These are phyloP conservation scores for Scolecobasidium constrictum DNA, from an alignment of 2,329 filamentous ascomycete species.

Conservation along the genomic window DNA sequence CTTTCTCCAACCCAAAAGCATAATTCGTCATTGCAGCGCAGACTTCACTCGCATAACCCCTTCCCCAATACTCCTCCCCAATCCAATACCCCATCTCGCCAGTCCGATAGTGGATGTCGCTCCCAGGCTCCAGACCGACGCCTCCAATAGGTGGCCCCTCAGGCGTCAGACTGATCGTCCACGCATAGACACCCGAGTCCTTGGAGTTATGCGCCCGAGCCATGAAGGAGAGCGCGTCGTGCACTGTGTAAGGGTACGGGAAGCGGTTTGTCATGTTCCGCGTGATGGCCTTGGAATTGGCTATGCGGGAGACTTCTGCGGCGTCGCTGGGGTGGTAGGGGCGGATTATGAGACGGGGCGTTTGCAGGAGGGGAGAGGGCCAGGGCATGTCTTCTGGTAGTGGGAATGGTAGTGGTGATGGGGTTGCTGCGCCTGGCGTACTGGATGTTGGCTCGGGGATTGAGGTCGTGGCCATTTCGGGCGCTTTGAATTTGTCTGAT, in stretches of 20 bases:
- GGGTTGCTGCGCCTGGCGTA: no score
- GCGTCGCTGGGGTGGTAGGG: conserved; percentile 6
- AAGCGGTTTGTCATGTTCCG: conserved; percentile 7
- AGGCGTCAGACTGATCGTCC: conserved; percentile 1
- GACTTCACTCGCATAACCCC: background rate
- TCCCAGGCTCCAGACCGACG: conserved; percentile 1
- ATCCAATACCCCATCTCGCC: conserved; percentile 10
- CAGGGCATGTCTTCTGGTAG: background rate
- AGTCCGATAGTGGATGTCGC: background rate
- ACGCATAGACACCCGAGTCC: background rate
- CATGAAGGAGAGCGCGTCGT: conserved; percentile 1
- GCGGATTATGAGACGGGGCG: conserved; percentile 1
- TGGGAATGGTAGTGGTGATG: no score
- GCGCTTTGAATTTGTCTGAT: no score
- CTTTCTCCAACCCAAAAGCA: conserved; percentile 2
- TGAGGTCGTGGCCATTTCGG: no score
- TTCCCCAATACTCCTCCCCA: conserved; percentile 4
- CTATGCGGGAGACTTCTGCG: background rate
- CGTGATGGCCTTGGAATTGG: conserved; percentile 1
- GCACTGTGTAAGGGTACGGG: conserved; percentile 4
- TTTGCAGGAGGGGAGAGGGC: conserved; percentile 1
- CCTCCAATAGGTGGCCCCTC: conserved; percentile 4
- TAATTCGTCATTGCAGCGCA: conserved; percentile 3
- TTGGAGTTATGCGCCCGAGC: background rate
- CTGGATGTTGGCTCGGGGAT: no score